Evolutionary conservation across 1,139 yeast genomes (phyloP).

Genomic region (Taphrina sp.): DNA sequence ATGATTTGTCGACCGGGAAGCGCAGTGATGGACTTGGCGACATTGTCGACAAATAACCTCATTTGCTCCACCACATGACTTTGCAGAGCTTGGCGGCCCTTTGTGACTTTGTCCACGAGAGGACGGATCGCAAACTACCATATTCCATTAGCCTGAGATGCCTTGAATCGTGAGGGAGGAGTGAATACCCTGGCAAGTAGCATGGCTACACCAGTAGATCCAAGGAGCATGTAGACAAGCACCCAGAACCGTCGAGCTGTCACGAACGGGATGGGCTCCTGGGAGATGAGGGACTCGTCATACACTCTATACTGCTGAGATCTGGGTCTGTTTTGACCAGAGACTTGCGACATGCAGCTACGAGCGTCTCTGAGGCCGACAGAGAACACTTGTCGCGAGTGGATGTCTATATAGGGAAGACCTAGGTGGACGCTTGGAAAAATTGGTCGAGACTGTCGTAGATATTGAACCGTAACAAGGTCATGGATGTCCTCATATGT

Average conservation of each 20-base stretch:
- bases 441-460: no score
- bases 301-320: background rate
- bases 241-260: slow-evolving; percentile 33
- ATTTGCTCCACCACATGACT: slow-evolving; percentile 7
- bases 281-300: background rate
- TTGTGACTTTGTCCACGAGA: background rate
- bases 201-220: slow-evolving; percentile 13
- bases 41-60: slow-evolving; percentile 2
- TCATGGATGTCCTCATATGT: no score
- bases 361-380: no score
- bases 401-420: no score
- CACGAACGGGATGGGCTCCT: slow-evolving; percentile 19
- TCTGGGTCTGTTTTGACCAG: no score
- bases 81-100: slow-evolving; percentile 11
- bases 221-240: slow-evolving; percentile 26
- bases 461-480: no score
- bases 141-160: background rate
- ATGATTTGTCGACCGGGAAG: slow-evolving; percentile 13
- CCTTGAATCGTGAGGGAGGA: background rate
- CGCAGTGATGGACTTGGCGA: slow-evolving; percentile 20
- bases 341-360: no score
- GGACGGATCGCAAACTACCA: slow-evolving; percentile 10
- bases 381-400: no score
- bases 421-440: no score
- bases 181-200: slow-evolving; percentile 5